phyloP scores from a whole-genome alignment of 2,329 filamentous ascomycete species.

The Aurifilum marmelostoma region DNA sequence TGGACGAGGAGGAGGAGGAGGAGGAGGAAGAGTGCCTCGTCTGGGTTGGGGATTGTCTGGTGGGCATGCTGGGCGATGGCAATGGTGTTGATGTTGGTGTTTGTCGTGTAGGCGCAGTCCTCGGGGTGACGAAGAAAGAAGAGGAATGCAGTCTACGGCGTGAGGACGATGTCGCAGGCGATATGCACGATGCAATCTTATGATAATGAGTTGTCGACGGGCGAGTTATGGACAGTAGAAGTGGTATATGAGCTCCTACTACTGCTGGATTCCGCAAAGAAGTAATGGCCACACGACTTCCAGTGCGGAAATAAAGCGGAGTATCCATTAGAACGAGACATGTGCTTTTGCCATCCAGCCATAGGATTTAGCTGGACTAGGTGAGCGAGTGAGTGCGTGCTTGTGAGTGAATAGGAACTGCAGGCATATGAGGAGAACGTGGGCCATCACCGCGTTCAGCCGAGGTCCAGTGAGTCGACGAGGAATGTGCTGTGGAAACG shows the following conservation, averaged over 20 bases:
- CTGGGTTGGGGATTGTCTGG: background rate
- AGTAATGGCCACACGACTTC: background rate
- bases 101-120: background rate
- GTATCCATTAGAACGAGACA: background rate
- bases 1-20: background rate
- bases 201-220: background rate
- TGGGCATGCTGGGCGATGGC: background rate
- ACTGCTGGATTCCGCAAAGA: background rate
- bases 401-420: background rate
- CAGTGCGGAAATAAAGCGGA: background rate
- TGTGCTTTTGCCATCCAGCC: background rate
- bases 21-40: conserved; percentile 3
- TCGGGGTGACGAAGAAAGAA: background rate
- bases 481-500: background rate
- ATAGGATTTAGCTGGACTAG: background rate
- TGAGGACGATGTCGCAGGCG: background rate
- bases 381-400: background rate
- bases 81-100: background rate
- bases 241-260: background rate
- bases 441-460: conserved; percentile 11
- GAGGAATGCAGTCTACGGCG: background rate
- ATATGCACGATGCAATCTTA: background rate
- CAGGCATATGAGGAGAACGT: conserved; percentile 1
- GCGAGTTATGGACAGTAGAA: background rate
- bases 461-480: conserved; percentile 24